A percentile compares a stretch with the other conserved stretches of the same genome.
Evolutionary conservation across 1,139 yeast species (phyloP).

Genomic region (Pichia kudriavzevii): DNA sequence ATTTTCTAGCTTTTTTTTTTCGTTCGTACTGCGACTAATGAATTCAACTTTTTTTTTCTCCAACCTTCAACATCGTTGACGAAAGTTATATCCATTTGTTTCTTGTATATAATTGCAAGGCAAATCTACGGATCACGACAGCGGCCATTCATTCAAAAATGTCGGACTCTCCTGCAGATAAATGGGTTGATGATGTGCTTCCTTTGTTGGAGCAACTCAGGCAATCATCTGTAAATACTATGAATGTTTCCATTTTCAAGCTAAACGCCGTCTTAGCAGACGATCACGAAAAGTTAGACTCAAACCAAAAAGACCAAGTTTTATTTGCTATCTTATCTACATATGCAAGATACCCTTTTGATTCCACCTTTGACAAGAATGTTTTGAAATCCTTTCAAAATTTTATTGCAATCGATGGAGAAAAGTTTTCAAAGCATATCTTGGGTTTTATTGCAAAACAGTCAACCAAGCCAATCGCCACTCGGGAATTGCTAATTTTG

Average conservation of each 20-base stretch:
- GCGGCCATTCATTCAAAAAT: too few relatives aligned
- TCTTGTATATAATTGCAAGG: not conserved
- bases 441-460: constrained; percentile 34
- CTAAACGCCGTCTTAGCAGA: constrained; percentile 16
- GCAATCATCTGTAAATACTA: constrained; percentile 17
- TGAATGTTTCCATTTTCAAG: constrained; percentile 16
- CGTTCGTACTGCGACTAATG: too few relatives aligned
- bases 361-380: constrained; percentile 38
- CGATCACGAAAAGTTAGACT: constrained; percentile 8
- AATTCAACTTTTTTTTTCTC: too few relatives aligned
- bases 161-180: too few relatives aligned
- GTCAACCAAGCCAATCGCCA: constrained; percentile 37
- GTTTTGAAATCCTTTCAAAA: constrained; percentile 34
- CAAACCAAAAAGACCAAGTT: constrained; percentile 15
- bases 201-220: constrained; percentile 17
- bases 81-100: too few relatives aligned
- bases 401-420: constrained; percentile 30
- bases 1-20: too few relatives aligned
- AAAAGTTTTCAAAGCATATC: constrained; percentile 30
- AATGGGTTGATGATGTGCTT: constrained; percentile 15
- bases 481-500: constrained; percentile 47
- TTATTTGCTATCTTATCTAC: constrained; percentile 17
- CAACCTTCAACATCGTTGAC: too few relatives aligned
- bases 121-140: constrained; percentile 4
- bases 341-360: constrained; percentile 42